Conservation (phyloP, 2,329 filamentous ascomycete species). For the Trichoderma koningii region DNA sequence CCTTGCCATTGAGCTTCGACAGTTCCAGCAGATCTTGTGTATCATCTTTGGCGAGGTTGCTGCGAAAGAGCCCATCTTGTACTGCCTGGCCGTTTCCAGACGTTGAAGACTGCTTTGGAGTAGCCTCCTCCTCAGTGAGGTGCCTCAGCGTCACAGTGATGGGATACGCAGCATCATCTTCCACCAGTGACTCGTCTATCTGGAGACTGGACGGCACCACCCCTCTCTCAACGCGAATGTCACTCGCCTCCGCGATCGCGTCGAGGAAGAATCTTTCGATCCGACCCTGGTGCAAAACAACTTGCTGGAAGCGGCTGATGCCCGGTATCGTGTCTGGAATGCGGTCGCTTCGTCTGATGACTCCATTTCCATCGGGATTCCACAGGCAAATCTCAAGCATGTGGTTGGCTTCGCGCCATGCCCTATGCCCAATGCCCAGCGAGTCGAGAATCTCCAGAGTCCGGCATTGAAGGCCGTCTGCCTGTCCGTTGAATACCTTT, state of each 20-base stretch:
- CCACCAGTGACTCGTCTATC: background rate
- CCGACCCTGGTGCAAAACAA: conserved; percentile 27
- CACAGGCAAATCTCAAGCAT: conserved; percentile 11
- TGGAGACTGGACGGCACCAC: conserved; percentile 7
- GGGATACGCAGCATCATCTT: background rate
- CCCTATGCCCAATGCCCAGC: background rate
- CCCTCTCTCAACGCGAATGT: conserved; percentile 1
- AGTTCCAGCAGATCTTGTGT: conserved; percentile 6
- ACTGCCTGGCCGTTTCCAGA: background rate
- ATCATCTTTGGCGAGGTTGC: conserved; percentile 20
- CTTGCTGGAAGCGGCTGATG: conserved; percentile 14
- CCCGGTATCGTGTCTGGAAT: conserved; percentile 5
- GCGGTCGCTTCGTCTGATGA: background rate
- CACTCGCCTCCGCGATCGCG: conserved; percentile 3
- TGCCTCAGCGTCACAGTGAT: background rate
- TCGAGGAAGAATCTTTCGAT: conserved; percentile 27
- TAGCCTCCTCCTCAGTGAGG: conserved; percentile 1
- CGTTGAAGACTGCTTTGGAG: conserved; percentile 4
- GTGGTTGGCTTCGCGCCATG: conserved; percentile 6
- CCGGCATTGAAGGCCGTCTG: background rate
- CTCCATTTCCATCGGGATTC: conserved; percentile 1
- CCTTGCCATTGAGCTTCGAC: background rate
- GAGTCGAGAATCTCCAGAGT: conserved; percentile 8
- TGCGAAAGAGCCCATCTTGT: conserved; percentile 7
- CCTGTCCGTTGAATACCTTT: conserved; percentile 8